phyloP scores from a whole-genome alignment of 2,329 filamentous ascomycete species.

The Calonectria fujianensis region DNA sequence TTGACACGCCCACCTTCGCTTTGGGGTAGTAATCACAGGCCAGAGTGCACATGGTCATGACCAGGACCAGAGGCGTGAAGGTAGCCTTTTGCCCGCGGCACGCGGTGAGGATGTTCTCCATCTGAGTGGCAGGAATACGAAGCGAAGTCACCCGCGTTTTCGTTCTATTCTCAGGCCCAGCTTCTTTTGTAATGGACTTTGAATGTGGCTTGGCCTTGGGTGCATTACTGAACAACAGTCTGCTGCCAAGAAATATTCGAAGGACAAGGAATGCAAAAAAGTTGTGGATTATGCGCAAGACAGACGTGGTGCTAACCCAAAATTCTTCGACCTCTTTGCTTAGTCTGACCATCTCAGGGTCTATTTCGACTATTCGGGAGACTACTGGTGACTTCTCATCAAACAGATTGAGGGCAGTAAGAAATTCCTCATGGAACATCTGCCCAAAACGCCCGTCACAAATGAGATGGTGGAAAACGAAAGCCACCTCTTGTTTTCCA shows the following conservation, averaged over 20 bases:
- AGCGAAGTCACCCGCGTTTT: slow-evolving; percentile 29
- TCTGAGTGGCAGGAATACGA: slow-evolving; percentile 40
- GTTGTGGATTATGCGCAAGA: slow-evolving; percentile 23
- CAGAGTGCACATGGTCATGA: slow-evolving; percentile 41
- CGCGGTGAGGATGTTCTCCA: slow-evolving; percentile 35
- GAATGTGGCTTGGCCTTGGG: slow-evolving; percentile 31
- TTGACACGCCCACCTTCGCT: slow-evolving; percentile 45
- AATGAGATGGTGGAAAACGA: slow-evolving; percentile 47
- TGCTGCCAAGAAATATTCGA: slow-evolving; percentile 32
- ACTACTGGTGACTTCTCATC: background rate
- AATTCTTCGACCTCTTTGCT: slow-evolving; percentile 34
- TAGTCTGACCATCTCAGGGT: slow-evolving; percentile 30
- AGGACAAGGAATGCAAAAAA: slow-evolving; percentile 35
- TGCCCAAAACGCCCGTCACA: slow-evolving; percentile 43
- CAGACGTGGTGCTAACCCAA: slow-evolving; percentile 27
- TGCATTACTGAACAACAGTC: slow-evolving; percentile 30
- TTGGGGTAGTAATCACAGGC: slow-evolving; percentile 49
- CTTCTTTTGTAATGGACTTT: slow-evolving; percentile 13
- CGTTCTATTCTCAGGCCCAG: slow-evolving; percentile 32
- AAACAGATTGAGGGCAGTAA: slow-evolving; percentile 37
- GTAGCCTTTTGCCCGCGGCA: slow-evolving; percentile 49
- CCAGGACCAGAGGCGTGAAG: slow-evolving; percentile 50
- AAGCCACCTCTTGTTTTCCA: slow-evolving; percentile 39
- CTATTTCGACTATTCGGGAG: slow-evolving; percentile 32
- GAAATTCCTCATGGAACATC: slow-evolving; percentile 42